These are phyloP conservation scores for Debaryomyces sp. DNA, from an alignment of 1,139 yeast species.

Conservation along the genomic window DNA sequence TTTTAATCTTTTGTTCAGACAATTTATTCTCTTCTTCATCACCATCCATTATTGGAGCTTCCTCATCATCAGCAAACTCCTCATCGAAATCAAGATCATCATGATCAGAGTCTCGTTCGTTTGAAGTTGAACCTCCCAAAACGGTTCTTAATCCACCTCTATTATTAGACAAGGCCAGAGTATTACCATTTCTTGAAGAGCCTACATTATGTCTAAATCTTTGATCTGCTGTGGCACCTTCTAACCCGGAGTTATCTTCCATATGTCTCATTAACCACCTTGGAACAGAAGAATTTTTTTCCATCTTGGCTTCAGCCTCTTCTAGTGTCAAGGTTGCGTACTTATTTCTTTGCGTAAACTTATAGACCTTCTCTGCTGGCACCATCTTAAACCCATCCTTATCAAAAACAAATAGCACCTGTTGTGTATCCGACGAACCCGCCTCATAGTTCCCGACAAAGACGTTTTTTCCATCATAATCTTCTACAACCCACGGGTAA, in stretches of 20 bases:
- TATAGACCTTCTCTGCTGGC: conserved; percentile 92
- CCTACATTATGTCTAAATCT: conserved; percentile 40
- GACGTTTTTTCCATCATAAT: conserved; percentile 89
- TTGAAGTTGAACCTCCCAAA: conserved; percentile 45
- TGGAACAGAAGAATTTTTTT: conserved; percentile 75
- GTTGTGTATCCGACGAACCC: conserved; percentile 78
- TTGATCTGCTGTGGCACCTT: conserved; percentile 47
- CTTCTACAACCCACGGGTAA: conserved; percentile 98
- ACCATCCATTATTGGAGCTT: conserved; percentile 97
- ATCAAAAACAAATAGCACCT: conserved; percentile 84
- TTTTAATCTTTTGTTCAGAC: conserved; percentile 84
- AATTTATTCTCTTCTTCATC: conserved; percentile 94
- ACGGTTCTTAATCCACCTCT: conserved; percentile 60
- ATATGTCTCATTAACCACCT: conserved; percentile 96
- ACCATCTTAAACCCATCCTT: conserved; percentile 89
- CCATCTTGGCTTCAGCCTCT: conserved; percentile 96
- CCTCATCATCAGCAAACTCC: conserved; percentile 98
- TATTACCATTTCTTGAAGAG: conserved; percentile 21
- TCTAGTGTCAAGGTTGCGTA: conserved; percentile 93
- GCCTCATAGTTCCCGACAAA: conserved; percentile 98
- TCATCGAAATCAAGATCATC: conserved; percentile 95
- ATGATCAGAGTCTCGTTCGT: conserved; percentile 73
- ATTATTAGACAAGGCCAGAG: conserved; percentile 14
- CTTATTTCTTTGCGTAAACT: conserved; percentile 89
- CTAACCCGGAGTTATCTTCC: conserved; percentile 59